Base-by-base conservation (phyloP, 1,284 basidiomycete species). In the Leccinum brunneo-olivaceum region DNA sequence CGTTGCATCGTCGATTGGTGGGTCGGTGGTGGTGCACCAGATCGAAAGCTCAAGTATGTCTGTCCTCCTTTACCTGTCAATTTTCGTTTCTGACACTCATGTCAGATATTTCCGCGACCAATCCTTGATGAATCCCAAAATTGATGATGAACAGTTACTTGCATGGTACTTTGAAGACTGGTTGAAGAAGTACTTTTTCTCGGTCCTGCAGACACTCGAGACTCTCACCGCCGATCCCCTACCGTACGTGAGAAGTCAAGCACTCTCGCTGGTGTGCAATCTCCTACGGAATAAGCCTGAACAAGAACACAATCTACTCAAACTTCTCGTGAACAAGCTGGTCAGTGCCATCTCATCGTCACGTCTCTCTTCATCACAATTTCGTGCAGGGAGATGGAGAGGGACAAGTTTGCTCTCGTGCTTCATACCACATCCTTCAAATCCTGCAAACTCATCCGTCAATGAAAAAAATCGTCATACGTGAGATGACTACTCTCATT, bases 161-260 rank as follows among this genome's bases (percentile, higher is more conserved):
- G 51, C 88, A 3, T 98, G 86, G 83, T 85, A 86, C 50, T 98
- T 95, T 62, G 96, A 99, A 62, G 94, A 98, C 58, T 94, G 90
- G 83, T 67, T 98, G 44, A 99, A 99, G 68, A 93, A 92, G 56
- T 97, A 86, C 65, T 98, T 96, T 72, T 98, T 96, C 68, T 83
- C 83, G 14, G 70, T 98, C 35, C 76, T 99, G 7, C 89, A 96
- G 61, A 78, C 90, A 32, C 78, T 98, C 30, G 95, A 98, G 77
- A 77, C 75, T 2, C 76, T 95, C 45, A 87, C 90, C 2, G 76
- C 91, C 48, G 95, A 98, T 61, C 81, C 90, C 0, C 76, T 98
- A 2, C 73, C 83, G 2, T 98, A 96, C 56, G 84, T 96, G 43
- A 83, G 93, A 39, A 90, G 77, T 1, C 90, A 92, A 65, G 74